Conservation (phyloP, 345 rosid genomes). For the Citrus inodora region DNA sequence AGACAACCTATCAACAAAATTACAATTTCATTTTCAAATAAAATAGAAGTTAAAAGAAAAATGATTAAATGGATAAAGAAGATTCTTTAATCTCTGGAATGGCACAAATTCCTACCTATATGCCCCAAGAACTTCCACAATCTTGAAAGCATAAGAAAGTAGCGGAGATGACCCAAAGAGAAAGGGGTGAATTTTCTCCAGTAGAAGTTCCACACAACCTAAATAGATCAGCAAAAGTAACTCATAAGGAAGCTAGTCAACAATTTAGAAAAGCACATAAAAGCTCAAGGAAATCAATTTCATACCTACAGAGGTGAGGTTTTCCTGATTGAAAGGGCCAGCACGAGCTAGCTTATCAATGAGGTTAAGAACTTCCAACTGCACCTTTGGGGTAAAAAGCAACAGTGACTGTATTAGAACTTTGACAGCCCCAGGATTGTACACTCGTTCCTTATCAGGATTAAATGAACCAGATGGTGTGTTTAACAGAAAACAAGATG, state of each 20-base stretch:
- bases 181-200: slow-evolving; percentile 89
- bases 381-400: slow-evolving; percentile 93
- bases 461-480: slow-evolving; percentile 59
- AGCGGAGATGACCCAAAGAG: slow-evolving; percentile 81
- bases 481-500: slow-evolving; percentile 45
- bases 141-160: slow-evolving; percentile 82
- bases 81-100: slow-evolving; percentile 10
- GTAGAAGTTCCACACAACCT: slow-evolving; percentile 94
- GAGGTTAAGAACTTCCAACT: slow-evolving; percentile 77
- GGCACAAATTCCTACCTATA: slow-evolving; percentile 53
- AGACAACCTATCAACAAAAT: slow-evolving; percentile 74
- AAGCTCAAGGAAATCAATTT: slow-evolving; percentile 16
- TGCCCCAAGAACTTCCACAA: slow-evolving; percentile 94
- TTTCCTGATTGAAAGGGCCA: slow-evolving; percentile 92
- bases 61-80: slow-evolving; percentile 3
- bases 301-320: slow-evolving; percentile 90
- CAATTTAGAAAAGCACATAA: neutral
- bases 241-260: slow-evolving; percentile 24
- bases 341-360: slow-evolving; percentile 82
- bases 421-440: slow-evolving; percentile 87
- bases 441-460: slow-evolving; percentile 80
- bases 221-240: slow-evolving; percentile 19
- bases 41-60: slow-evolving; percentile 19
- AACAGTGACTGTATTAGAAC: slow-evolving; percentile 81
- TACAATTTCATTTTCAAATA: slow-evolving; percentile 17